Base-by-base conservation (phyloP, 352 stramenopile genomes). In the Globisporangium cederbergense region DNA sequence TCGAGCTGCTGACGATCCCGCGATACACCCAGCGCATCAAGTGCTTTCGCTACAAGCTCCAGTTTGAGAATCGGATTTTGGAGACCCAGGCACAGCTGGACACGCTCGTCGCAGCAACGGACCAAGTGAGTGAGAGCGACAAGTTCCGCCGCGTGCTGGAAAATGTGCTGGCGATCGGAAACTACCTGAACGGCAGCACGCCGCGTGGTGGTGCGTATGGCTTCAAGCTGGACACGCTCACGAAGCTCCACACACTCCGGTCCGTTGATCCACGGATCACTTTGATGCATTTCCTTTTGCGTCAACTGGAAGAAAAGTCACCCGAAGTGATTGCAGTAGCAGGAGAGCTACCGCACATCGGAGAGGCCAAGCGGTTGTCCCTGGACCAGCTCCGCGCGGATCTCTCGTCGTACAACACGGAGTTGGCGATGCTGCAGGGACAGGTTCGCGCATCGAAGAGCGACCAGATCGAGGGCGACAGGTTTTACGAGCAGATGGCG, bases 141-240 rank as follows among this genome's bases (percentile, higher is more conserved):
- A 92, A 91, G 59, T 89, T 96, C 50, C 83, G 83, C 11, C 77
- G 75, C 28, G 81, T 96, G 18, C 49, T 96, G 43, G 84, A 95
- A 65, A 63, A 92, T 46, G 88, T 98, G 43, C 59, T 97, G n/a
- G 86, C 88, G 3, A 83, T 98, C 30, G 92, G 92, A 9, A 98
- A 98, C 74, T 97, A 97, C 63, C 71, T 98, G 59, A 98, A 98
- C 67, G 91, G 86, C 56, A 90, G 81, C 54, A 97, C 86, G 4
- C 78, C 86, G 11, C 87, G 90, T 43, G 91, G 92, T 61, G 89
- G 86, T 40, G 91, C 90, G 4, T 97, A 96, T 59, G 92, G 92
- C 0, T 98, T 97, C 76, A 97, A 96, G 68, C 70, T 97, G 9
- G 89, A 97, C 60, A 93, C 87, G 25, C 75, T 98, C 14, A 87